Base-by-base conservation (phyloP, 768 basidiomycete genomes). In the Tylopilus intermedius region DNA sequence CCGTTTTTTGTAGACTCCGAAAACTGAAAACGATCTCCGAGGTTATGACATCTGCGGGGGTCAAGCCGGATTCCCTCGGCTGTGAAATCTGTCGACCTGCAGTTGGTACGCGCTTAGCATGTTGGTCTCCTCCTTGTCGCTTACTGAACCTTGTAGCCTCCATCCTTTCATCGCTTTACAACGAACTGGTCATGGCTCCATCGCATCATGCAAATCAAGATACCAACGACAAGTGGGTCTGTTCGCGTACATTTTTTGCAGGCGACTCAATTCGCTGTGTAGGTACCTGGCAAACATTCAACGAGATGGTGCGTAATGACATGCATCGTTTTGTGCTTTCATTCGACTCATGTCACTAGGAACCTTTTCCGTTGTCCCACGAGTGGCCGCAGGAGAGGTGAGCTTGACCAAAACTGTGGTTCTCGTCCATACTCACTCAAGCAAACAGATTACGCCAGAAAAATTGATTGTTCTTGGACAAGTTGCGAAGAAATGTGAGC, bases 51-150 rank as follows among this genome's bases (percentile, higher is more conserved):
- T 68, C 70, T 7, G 71, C 68, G 3, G 84, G 84, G 18, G 68
- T 72, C 21, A 73, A 74, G 37, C 68, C 72, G 32, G 69, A 76
- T 40, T 71, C 80, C 0, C 58, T 83, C 6, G 88, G 88, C 2
- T 90, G 88, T 58, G 88, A 88, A 67, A 66, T 83, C 22, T 90
- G 88, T 70, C 86, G 83, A 59, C 88, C 87, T 4, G 79, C 77
- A 6, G 73, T 88, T 30, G 86, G 77, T 26, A 77, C 24, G 50
- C 24, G 3, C 51, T 30, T 32, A 9, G 27, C 2, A 35, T 13
- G 35, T 30, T 44, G 15, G 22, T n/a, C 26, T 47, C 40, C 8
- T 40, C 13, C n/a, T 5, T 10, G 21, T 32, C 15, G 6, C 35
- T 51, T 15, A 51, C 13, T 11, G 2, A 4, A 30, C 15, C 3